Evolutionary conservation across 2,329 filamentous ascomycete species (phyloP).

Genomic region (Nothomitra cinnamomea): DNA sequence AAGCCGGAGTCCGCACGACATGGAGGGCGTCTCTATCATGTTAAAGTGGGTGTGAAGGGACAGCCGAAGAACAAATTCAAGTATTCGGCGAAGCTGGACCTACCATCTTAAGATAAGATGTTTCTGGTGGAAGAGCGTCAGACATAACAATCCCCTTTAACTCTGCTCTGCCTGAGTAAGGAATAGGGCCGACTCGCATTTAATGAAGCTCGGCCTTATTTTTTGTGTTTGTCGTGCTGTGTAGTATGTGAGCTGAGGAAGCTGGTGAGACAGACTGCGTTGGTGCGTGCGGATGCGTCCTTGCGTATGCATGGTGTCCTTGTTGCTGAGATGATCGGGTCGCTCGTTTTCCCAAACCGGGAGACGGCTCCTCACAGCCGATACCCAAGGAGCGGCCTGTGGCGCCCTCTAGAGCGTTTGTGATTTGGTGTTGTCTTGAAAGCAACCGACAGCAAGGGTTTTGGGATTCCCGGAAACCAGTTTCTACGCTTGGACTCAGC

Average conservation of each 20-base stretch:
- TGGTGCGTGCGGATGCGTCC: too few relatives aligned
- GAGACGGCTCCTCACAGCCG: not conserved
- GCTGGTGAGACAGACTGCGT: too few relatives aligned
- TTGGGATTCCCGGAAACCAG: conserved; percentile 3
- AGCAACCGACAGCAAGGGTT: not conserved
- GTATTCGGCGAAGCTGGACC: conserved; percentile 7
- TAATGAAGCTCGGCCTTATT: too few relatives aligned
- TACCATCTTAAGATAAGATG: not conserved
- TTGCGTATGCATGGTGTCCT: too few relatives aligned
- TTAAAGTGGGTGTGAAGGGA: conserved; percentile 59
- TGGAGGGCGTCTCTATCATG: conserved; percentile 56
- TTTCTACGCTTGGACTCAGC: not conserved
- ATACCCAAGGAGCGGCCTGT: not conserved
- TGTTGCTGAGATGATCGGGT: too few relatives aligned
- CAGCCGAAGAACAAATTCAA: conserved; percentile 47
- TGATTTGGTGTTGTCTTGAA: not conserved
- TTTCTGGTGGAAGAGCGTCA: not conserved
- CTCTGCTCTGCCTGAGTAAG: not conserved
- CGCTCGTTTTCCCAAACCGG: too few relatives aligned
- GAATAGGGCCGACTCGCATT: too few relatives aligned
- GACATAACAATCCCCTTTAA: not conserved
- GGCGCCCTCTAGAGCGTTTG: not conserved
- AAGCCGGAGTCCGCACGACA: conserved; percentile 43
- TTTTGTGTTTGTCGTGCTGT: too few relatives aligned
- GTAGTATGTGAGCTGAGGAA: too few relatives aligned